A percentile compares a stretch with the other conserved stretches of the same genome.
These are phyloP conservation scores for Cichorium intybus DNA, from an alignment of 140 eudicot species.

Conservation along the genomic window DNA sequence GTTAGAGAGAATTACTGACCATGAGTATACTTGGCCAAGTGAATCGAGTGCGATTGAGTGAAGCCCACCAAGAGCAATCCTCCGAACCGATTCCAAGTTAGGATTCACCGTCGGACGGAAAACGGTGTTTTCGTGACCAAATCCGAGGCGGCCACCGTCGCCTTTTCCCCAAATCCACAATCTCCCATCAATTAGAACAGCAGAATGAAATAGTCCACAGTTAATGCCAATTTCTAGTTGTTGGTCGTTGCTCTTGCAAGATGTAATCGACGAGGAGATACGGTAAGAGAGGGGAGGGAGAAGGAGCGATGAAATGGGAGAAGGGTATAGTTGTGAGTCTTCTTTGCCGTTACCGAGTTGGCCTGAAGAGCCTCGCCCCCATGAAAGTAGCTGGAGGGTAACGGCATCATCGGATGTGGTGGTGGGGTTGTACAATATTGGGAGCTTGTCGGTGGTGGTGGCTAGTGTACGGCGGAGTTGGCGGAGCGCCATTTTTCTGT, in stretches of 20 bases:
- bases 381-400: conserved; percentile 67
- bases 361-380: conserved; percentile 98
- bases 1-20: conserved; percentile 52
- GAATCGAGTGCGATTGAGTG: conserved; percentile 80
- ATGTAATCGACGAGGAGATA: conserved; percentile 18
- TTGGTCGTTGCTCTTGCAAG: neutral
- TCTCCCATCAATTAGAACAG: conserved; percentile 62
- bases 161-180: conserved; percentile 99
- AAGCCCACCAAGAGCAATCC: conserved; percentile 85
- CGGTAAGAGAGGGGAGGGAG: conserved; percentile 40
- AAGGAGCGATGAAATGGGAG: conserved; percentile 44
- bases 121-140: conserved; percentile 65
- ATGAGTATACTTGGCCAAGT: conserved; percentile 63
- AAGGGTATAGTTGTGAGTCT: conserved; percentile 58
- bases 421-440: conserved; percentile 30
- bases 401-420: conserved; percentile 15
- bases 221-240: conserved; percentile 52
- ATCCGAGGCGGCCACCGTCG: conserved; percentile 90
- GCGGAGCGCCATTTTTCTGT: conserved; percentile 31
- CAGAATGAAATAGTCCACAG: conserved; percentile 84
- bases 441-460: conserved; percentile 32
- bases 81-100: conserved; percentile 31
- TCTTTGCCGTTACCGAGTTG: conserved; percentile 84
- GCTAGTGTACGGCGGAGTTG: conserved; percentile 35
- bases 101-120: conserved; percentile 62